Conservation (phyloP, 2,329 filamentous ascomycete species). For the Colletotrichum cuscutae region DNA sequence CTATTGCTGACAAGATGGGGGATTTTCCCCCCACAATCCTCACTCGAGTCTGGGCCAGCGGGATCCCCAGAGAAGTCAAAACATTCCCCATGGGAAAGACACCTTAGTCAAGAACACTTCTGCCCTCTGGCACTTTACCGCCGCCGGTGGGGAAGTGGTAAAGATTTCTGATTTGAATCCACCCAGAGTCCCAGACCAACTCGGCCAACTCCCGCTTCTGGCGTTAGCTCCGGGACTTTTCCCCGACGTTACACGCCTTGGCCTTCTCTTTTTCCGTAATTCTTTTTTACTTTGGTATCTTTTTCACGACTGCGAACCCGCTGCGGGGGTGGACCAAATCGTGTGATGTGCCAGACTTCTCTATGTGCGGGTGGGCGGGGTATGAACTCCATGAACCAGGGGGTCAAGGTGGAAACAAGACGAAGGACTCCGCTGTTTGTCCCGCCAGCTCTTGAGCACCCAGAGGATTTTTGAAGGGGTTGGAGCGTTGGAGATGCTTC, state of each 20-base stretch:
- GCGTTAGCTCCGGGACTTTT: conserved; percentile 21
- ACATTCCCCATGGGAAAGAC: conserved; percentile 19
- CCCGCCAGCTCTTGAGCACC: background rate
- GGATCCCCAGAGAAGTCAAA: conserved; percentile 30
- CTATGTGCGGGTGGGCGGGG: conserved; percentile 5
- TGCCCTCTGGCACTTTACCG: background rate
- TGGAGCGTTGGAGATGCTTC: background rate
- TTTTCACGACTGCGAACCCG: conserved; percentile 11
- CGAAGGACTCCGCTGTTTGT: background rate
- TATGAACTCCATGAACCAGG: background rate
- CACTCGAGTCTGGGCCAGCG: conserved; percentile 14
- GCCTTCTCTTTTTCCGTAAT: background rate
- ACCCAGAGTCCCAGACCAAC: background rate
- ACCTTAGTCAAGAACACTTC: conserved; percentile 17
- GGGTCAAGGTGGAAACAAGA: background rate
- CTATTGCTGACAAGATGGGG: conserved; percentile 7
- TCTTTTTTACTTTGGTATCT: no score
- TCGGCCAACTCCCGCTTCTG: conserved; percentile 32
- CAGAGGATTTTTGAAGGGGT: background rate
- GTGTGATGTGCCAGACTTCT: background rate
- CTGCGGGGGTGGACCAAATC: conserved; percentile 26
- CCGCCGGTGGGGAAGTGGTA: conserved; percentile 2
- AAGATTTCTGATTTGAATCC: conserved; percentile 24
- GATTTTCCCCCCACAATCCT: conserved; percentile 22
- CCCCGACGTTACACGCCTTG: conserved; percentile 1